These are phyloP conservation scores for Citrus cavaleriei DNA, from an alignment of 345 rosid genomes.

Conservation along the genomic window DNA sequence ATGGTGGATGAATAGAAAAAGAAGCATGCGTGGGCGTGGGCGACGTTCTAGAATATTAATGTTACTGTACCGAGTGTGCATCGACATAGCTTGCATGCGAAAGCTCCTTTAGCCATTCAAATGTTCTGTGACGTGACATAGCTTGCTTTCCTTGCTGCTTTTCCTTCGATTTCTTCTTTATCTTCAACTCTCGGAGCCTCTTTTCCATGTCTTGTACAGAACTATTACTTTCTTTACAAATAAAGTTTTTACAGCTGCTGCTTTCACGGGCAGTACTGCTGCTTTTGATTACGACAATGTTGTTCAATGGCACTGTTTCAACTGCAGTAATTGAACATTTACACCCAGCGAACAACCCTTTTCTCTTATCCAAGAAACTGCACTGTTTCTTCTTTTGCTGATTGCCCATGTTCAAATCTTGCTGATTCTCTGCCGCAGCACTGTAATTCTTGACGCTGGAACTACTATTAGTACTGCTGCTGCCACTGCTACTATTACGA, in stretches of 20 bases:
- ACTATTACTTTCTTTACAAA: not conserved
- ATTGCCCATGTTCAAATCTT: conserved; percentile 10
- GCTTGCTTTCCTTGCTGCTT: conserved; percentile 52
- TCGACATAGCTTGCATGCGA: conserved; percentile 52
- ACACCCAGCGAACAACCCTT: conserved; percentile 49
- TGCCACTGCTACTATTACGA: conserved; percentile 52
- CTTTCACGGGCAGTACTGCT: conserved; percentile 3
- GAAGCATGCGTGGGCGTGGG: conserved; percentile 20
- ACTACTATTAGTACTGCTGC: conserved; percentile 42
- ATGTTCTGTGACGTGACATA: conserved; percentile 68
- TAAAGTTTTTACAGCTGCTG: not conserved
- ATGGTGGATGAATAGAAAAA: conserved; percentile 16
- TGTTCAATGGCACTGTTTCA: conserved; percentile 40
- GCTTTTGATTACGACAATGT: conserved; percentile 22
- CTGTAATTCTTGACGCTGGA: conserved; percentile 25
- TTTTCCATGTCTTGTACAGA: conserved; percentile 22
- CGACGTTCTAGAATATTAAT: not conserved
- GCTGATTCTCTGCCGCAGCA: not conserved
- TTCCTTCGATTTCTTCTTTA: conserved; percentile 35
- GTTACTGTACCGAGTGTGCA: not conserved
- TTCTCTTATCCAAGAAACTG: conserved; percentile 27
- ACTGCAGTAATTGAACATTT: conserved; percentile 58
- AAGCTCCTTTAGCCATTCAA: conserved; percentile 85
- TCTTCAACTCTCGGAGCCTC: conserved; percentile 29
- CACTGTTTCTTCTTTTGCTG: conserved; percentile 18